A percentile compares a stretch with the other conserved stretches of the same genome.
Conservation (phyloP, 1,139 yeast genomes). For the Magnusiomyces suaveolens region DNA sequence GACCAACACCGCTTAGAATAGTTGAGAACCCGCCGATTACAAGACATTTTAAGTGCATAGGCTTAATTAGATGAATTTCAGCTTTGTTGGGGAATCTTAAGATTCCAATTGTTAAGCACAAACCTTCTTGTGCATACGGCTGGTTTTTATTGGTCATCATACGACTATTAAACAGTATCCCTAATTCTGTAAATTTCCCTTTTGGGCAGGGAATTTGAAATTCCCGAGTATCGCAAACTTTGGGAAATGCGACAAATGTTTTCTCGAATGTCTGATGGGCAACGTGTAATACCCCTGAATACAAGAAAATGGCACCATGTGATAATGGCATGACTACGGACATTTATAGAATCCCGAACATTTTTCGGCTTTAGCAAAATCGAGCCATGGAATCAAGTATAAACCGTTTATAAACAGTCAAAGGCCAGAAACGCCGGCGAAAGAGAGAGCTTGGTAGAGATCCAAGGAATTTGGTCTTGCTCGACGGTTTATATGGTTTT, state of each 20-base stretch:
- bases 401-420: not conserved
- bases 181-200: not conserved
- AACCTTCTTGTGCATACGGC: not conserved
- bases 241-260: conserved; percentile 45
- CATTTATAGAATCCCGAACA: not conserved
- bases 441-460: not conserved
- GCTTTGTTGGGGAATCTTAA: conserved; percentile 51
- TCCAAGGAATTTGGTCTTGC: too few species aligned
- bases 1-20: too few species aligned
- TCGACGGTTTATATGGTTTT: too few species aligned
- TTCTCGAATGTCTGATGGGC: too few species aligned
- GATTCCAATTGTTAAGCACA: conserved; percentile 34
- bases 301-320: not conserved
- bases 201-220: too few species aligned
- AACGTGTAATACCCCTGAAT: not conserved
- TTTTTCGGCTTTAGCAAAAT: too few species aligned
- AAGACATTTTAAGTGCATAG: not conserved
- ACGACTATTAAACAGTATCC: not conserved
- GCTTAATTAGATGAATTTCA: not conserved
- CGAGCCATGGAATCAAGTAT: too few species aligned
- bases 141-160: not conserved
- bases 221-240: conserved; percentile 50
- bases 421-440: not conserved
- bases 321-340: not conserved
- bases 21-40: too few species aligned